Evolutionary conservation across 176 grass and related monocot species (phyloP).

Genomic region (Aegilops longissima): DNA sequence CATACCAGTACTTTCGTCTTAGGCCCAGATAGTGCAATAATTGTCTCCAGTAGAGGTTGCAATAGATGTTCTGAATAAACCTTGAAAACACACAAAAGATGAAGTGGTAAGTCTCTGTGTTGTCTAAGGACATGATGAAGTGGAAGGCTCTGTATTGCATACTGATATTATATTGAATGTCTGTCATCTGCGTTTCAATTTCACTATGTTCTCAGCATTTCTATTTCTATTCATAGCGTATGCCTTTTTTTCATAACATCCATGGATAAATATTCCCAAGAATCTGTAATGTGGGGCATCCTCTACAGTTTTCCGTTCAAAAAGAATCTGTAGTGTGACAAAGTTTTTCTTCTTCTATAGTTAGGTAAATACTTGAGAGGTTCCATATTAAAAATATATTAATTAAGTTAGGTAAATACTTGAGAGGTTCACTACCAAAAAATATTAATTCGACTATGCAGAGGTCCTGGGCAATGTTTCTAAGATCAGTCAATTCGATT

Average conservation of each 20-base stretch:
- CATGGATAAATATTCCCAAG: neutral
- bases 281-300: neutral
- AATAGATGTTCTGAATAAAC: conserved; percentile 86
- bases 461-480: too few relatives aligned
- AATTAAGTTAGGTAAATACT: too few relatives aligned
- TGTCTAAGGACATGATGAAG: neutral
- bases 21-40: conserved; percentile 85
- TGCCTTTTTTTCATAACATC: neutral
- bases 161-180: neutral
- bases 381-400: neutral
- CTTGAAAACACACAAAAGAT: conserved; percentile 39
- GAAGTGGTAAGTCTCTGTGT: neutral
- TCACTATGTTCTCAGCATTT: neutral
- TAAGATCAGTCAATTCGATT: too few relatives aligned
- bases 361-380: neutral
- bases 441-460: too few relatives aligned
- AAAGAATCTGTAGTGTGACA: neutral
- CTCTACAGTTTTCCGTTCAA: neutral
- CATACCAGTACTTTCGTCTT: conserved; percentile 73
- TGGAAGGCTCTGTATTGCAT: too few relatives aligned
- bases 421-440: too few relatives aligned
- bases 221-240: neutral
- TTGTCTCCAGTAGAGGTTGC: conserved; percentile 75
- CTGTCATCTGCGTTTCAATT: neutral
- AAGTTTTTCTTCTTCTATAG: neutral